Evolutionary conservation across 768 basidiomycete genomes (phyloP), one percentile per base, ranked within the genome.

Genomic region (Trichaptum fuscoviolaceum): DNA sequence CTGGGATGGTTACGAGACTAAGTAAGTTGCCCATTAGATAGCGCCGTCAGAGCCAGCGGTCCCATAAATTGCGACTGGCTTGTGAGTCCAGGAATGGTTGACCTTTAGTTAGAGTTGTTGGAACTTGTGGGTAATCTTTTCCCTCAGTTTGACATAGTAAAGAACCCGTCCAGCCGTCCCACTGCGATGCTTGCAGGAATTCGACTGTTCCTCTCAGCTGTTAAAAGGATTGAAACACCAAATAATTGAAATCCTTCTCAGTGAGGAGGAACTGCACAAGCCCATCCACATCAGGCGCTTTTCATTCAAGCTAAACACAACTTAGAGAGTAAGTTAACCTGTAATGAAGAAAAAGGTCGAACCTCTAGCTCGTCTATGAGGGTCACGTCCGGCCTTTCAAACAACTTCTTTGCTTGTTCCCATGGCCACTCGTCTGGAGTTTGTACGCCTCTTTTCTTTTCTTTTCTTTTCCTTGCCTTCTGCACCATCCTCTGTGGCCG

Each of bases 381-480:
- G 8, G 87, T 80, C 24, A 99, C 96, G 67, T 97, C 94, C 1
- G 97, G 97, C 63, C 89, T 86, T 77, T 89, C 77, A 73, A 99
- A 99, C 26, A 99, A 73, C 74, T 88, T 84, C 78, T 95, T 95
- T 36, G 97, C 97, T 69, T 95, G 90, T 75, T 96, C 88, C 93
- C 93, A 99, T 61, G 93, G 93, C 96, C 96, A 99, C 67, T 96
- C 89, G 58, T 95, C 95, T 0, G 97, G 96, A 42, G 98, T 83
- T 23, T 84, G 80, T 63, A 95, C 80, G 0, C 87, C 88, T 7
- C 92, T 93, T 62, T 89, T 92, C n/a, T n/a, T n/a, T n/a, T n/a
- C n/a, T n/a, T n/a, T n/a, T n/a, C 71, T 87, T 89, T 69, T 87
- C 88, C 75, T 89, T 89, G 62, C 86, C 84, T 67, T 85, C 78